Conservation (phyloP, 306 rosid genomes). For the Quercus parvula region DNA sequence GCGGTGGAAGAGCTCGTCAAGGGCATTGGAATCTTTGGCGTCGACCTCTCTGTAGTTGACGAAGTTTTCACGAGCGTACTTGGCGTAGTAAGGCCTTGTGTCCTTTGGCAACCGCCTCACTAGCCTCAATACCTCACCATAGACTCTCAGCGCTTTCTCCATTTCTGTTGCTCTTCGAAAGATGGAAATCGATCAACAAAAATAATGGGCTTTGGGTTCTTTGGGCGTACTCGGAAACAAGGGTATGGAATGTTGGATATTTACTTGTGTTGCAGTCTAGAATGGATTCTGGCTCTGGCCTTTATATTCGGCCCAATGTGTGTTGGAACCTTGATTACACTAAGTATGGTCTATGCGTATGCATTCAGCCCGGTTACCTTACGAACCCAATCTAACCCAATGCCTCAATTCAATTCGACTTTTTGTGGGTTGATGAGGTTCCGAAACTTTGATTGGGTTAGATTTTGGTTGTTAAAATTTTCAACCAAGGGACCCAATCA, state of each 20-base stretch:
- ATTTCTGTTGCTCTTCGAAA: slow-evolving; percentile 16
- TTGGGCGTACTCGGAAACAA: neutral
- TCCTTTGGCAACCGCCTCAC: slow-evolving; percentile 54
- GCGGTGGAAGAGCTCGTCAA: slow-evolving; percentile 45
- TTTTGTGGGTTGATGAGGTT: too few relatives aligned
- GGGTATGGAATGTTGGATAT: neutral
- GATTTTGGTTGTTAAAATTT: too few relatives aligned
- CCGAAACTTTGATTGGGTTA: too few relatives aligned
- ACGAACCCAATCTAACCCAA: too few relatives aligned
- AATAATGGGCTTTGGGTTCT: neutral
- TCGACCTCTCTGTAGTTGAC: slow-evolving; percentile 50
- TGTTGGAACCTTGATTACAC: too few relatives aligned
- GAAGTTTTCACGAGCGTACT: slow-evolving; percentile 72
- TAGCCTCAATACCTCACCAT: slow-evolving; percentile 64
- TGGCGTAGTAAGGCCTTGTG: slow-evolving; percentile 56
- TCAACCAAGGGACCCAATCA: too few relatives aligned
- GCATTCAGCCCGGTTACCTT: too few relatives aligned
- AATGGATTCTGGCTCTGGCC: too few relatives aligned
- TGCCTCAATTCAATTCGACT: too few relatives aligned
- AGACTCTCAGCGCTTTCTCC: slow-evolving; percentile 67
- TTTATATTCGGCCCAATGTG: too few relatives aligned
- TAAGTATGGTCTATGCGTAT: too few relatives aligned
- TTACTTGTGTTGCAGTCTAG: too few relatives aligned
- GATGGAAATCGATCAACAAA: neutral
- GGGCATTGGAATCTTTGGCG: slow-evolving; percentile 31